A percentile compares a stretch with the other conserved stretches of the same genome.
These are phyloP conservation scores for Citropsis articulata DNA, from an alignment of 345 rosid genomes.

Conservation along the genomic window DNA sequence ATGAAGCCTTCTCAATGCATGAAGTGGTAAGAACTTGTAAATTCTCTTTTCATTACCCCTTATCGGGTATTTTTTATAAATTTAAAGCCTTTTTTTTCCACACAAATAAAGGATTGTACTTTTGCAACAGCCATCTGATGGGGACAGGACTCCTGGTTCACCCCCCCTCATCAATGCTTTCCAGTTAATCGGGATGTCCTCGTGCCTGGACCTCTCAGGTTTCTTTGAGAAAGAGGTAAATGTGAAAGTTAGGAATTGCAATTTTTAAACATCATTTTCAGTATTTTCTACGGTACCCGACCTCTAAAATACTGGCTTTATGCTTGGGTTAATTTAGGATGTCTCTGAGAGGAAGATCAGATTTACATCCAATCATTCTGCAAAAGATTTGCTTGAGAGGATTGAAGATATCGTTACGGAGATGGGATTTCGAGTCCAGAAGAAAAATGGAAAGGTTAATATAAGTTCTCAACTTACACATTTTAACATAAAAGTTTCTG, in stretches of 20 bases:
- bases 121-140: conserved; percentile 46
- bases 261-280: background rate
- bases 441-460: conserved; percentile 74
- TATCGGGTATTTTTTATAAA: background rate
- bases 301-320: background rate
- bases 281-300: background rate
- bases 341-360: conserved; percentile 90
- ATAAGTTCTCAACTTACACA: background rate
- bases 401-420: conserved; percentile 59
- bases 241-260: background rate
- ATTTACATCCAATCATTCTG: conserved; percentile 76
- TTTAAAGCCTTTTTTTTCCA: background rate
- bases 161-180: conserved; percentile 77
- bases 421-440: conserved; percentile 88
- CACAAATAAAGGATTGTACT: background rate
- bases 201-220: conserved; percentile 89
- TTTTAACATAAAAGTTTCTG: too few relatives aligned
- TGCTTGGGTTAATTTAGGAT: conserved; percentile 36
- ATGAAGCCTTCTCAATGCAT: conserved; percentile 50
- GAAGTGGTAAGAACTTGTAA: conserved; percentile 44
- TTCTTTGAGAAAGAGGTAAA: conserved; percentile 89
- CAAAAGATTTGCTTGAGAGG: conserved; percentile 70
- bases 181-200: conserved; percentile 96
- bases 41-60: background rate
- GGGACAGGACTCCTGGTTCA: conserved; percentile 46